Evolutionary conservation across 371 early-diverging fungal genomes (phyloP).

Genomic region (Chytridium lagenaria): DNA sequence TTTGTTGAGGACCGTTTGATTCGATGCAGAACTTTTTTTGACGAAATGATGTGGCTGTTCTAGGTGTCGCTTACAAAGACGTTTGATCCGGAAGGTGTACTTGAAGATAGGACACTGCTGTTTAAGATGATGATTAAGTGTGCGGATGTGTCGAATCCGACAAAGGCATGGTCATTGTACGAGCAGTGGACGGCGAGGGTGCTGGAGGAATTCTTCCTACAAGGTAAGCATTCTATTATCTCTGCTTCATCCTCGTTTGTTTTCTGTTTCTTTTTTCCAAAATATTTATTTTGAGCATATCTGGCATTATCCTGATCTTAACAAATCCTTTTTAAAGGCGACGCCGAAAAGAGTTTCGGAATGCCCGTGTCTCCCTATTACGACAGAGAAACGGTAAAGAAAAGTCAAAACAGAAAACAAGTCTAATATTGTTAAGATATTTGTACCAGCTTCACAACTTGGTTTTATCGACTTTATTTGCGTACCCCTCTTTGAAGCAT

Average conservation of each 20-base stretch:
- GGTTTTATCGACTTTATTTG: constrained; percentile 62
- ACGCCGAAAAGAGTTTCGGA: constrained; percentile 53
- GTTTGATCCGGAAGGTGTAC: constrained; percentile 46
- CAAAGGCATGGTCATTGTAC: constrained; percentile 53
- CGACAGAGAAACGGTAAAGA: constrained; percentile 48
- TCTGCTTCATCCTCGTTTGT: too few relatives aligned
- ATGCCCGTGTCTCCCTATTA: constrained; percentile 53
- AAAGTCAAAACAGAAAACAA: too few relatives aligned
- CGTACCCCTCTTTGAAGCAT: constrained; percentile 55
- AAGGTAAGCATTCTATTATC: constrained; percentile 51
- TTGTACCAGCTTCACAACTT: constrained; percentile 47
- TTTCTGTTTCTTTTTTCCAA: too few relatives aligned
- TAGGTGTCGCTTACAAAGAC: constrained; percentile 33
- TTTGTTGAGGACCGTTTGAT: constrained; percentile 21
- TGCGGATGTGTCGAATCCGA: constrained; percentile 61
- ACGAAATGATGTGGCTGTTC: not conserved
- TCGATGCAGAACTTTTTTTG: not conserved
- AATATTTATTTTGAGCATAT: too few relatives aligned
- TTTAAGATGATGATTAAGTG: constrained; percentile 60
- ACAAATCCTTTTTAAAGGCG: constrained; percentile 32
- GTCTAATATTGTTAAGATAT: constrained; percentile 16
- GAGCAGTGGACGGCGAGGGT: constrained; percentile 52
- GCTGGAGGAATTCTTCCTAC: constrained; percentile 54
- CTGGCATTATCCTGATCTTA: too few relatives aligned
- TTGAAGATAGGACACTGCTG: constrained; percentile 55